phyloP scores from a whole-genome alignment of 1,139 yeast species.

The Geotrichum citri-aurantii region DNA sequence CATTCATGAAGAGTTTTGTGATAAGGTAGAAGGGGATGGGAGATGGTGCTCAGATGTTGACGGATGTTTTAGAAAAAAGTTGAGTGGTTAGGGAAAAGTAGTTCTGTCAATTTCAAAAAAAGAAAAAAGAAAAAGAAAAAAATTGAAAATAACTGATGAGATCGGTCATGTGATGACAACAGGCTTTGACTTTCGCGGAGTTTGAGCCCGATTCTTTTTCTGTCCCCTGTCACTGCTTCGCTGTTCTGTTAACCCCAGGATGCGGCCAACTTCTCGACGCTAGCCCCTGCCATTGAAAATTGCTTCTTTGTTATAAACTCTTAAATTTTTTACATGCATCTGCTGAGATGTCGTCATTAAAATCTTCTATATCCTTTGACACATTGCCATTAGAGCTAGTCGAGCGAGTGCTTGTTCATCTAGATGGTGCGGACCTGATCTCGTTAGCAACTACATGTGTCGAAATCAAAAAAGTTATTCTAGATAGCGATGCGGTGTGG shows the following conservation, averaged over 20 bases:
- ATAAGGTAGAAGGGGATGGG: background rate
- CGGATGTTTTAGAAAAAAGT: background rate
- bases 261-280: background rate
- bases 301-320: background rate
- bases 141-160: background rate
- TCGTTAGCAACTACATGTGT: slow-evolving; percentile 23
- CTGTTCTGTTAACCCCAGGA: background rate
- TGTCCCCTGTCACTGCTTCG: background rate
- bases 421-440: slow-evolving; percentile 26
- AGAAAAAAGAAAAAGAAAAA: background rate
- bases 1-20: background rate
- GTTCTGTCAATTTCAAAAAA: background rate
- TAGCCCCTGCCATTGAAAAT: background rate
- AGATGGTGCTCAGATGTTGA: background rate
- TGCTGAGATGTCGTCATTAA: background rate
- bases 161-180: background rate
- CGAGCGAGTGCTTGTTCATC: slow-evolving; percentile 20
- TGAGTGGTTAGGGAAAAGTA: background rate
- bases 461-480: slow-evolving; percentile 18
- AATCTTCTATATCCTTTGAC: background rate
- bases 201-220: background rate
- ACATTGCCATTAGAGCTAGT: slow-evolving; percentile 28
- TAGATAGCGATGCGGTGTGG: slow-evolving; percentile 25
- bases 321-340: background rate
- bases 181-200: background rate